Evolutionary conservation across 495 filamentous ascomycete species (phyloP).

Genomic region (Penicillium salamii): DNA sequence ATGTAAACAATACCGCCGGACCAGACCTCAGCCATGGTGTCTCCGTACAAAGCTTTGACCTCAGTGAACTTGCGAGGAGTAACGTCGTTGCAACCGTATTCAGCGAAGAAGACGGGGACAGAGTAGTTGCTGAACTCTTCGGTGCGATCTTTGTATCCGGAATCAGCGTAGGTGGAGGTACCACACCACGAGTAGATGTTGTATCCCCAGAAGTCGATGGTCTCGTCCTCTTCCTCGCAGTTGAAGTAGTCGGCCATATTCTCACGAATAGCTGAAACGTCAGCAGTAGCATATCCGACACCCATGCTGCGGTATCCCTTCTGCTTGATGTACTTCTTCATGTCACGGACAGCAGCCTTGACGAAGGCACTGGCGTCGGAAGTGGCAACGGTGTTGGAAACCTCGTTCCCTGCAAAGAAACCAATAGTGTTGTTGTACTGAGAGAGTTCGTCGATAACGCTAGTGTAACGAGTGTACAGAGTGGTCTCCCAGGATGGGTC

Average conservation of each 20-base stretch:
- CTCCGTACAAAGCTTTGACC: conserved; percentile 76
- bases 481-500: conserved; percentile 71
- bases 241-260: conserved; percentile 89
- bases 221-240: conserved; percentile 62
- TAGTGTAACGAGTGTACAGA: conserved; percentile 76
- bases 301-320: conserved; percentile 75
- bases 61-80: conserved; percentile 79
- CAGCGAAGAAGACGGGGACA: conserved; percentile 93
- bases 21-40: conserved; percentile 79
- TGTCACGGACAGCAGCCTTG: conserved; percentile 94
- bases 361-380: conserved; percentile 87
- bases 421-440: conserved; percentile 85
- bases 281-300: conserved; percentile 93
- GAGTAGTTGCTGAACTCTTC: conserved; percentile 82
- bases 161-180: conserved; percentile 64
- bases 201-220: conserved; percentile 97
- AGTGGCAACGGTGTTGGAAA: conserved; percentile 79
- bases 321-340: conserved; percentile 83
- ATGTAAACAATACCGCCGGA: conserved; percentile 96
- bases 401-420: conserved; percentile 97
- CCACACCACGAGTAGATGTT: conserved; percentile 99
- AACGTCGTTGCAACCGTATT: conserved; percentile 91
- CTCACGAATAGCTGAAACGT: conserved; percentile 74
- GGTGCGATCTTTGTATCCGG: conserved; percentile 76
- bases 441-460: conserved; percentile 74